phyloP scores from a whole-genome alignment of 345 rosid genomes.

The Streptanthus diversifolius region DNA sequence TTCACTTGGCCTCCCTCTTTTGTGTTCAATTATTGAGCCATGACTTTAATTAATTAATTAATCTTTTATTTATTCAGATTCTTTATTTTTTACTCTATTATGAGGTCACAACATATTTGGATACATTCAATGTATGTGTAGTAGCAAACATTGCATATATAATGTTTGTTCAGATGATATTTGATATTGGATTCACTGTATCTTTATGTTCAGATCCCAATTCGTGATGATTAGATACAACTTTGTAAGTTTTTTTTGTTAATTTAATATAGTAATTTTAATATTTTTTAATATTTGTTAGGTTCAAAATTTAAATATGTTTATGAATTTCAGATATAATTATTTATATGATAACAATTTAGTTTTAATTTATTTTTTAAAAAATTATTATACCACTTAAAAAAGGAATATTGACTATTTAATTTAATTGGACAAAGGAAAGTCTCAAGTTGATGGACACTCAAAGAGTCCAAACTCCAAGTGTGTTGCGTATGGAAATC shows the following conservation, averaged over 20 bases:
- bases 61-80: not conserved
- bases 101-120: not conserved
- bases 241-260: no score
- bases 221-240: not conserved
- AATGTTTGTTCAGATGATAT: constrained; percentile 2
- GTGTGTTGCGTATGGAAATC: not conserved
- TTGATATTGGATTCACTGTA: not conserved
- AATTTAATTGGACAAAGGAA: no score
- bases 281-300: no score
- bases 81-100: not conserved
- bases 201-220: not conserved
- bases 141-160: not conserved
- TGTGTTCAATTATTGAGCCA: not conserved
- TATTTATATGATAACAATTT: no score
- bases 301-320: no score
- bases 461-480: not conserved
- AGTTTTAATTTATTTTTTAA: no score
- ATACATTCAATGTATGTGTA: not conserved
- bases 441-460: not conserved
- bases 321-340: no score
- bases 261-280: no score
- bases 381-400: no score
- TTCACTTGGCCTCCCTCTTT: constrained; percentile 9
- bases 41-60: not conserved
- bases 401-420: no score